Evolutionary conservation across 108 stramenopile genomes (phyloP), one percentile per base, ranked within the genome.

Genomic region (Tribonema minus): DNA sequence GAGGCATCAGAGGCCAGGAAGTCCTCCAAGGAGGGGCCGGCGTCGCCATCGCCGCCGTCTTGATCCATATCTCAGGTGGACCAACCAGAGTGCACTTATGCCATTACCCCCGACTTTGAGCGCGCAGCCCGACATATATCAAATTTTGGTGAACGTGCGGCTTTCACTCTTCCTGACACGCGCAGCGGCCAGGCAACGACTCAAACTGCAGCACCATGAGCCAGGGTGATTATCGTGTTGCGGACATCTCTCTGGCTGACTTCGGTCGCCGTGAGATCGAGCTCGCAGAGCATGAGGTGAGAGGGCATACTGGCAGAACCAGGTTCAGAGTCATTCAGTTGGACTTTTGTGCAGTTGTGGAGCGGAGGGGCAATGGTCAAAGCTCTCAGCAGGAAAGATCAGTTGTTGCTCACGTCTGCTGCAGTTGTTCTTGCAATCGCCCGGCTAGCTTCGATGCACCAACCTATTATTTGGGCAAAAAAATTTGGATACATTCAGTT

Each of bases 181-280:
- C 46, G 20, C 15, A 20, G 15, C 46, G 20, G 15, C 9, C 46
- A 54, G 46, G 20, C 9, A 9, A 15, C 46, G 15, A 15, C 46
- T 54, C 46, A 54, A 54, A 54, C 46, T 15, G 46, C 46, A 54
- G 33, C 61, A 77, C 66, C 88, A 96, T 96, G 95, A 91, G 92
- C 61, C 91, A 90, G 66, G 95, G 95, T 90, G 95, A 96, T 90
- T 96, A 94, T 90, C 92, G 94, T 84, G 96, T 99, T 80, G 98
- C 96, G 70, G 98, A 99, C 86, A 96, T 96, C 89, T 93, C 94
- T 77, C 92, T 99, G 66, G 98, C 98, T 81, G 98, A 99, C 91
- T 99, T 96, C 86, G 98, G 98, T 83, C 95, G 98, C 93, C 95
- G 96, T 93, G 98, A 99, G 85, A 97, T 99, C 80, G 91, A 99